These are phyloP conservation scores for Ostreobium quekettii DNA, from an alignment of 139 green algal species.

Conservation along the genomic window DNA sequence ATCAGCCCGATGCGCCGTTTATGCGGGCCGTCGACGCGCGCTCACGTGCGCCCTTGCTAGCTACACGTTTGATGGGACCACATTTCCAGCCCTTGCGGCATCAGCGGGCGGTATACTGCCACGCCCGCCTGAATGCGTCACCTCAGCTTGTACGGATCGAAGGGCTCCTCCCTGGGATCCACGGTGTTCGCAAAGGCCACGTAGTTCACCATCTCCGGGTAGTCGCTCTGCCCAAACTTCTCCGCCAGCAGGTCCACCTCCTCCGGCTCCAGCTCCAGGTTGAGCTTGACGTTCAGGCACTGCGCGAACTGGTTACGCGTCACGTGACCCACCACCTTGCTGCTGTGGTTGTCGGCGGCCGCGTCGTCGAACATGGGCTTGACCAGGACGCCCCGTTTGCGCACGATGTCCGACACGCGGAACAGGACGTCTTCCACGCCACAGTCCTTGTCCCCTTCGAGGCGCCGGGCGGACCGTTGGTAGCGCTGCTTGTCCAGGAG, in stretches of 20 bases:
- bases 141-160: slow-evolving; percentile 16
- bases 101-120: too few relatives aligned
- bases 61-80: too few relatives aligned
- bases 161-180: slow-evolving; percentile 27
- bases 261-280: slow-evolving; percentile 13
- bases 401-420: slow-evolving; percentile 18
- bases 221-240: slow-evolving; percentile 60
- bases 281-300: slow-evolving; percentile 31
- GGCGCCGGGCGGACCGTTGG: slow-evolving; percentile 34
- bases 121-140: too few relatives aligned
- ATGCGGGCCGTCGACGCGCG: too few relatives aligned
- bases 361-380: slow-evolving; percentile 74
- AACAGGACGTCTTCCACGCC: slow-evolving; percentile 19
- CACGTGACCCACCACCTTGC: slow-evolving; percentile 61
- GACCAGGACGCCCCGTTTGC: slow-evolving; percentile 30
- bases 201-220: slow-evolving; percentile 69
- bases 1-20: too few relatives aligned
- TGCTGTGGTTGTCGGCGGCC: slow-evolving; percentile 49
- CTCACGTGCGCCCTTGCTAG: too few relatives aligned
- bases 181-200: slow-evolving; percentile 49
- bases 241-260: slow-evolving; percentile 39
- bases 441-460: slow-evolving; percentile 23
- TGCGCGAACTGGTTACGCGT: slow-evolving; percentile 59
- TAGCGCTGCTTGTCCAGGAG: slow-evolving; percentile 60
- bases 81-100: too few relatives aligned